phyloP scores from a whole-genome alignment of 441 rosid genomes.

The Melastoma candidum region DNA sequence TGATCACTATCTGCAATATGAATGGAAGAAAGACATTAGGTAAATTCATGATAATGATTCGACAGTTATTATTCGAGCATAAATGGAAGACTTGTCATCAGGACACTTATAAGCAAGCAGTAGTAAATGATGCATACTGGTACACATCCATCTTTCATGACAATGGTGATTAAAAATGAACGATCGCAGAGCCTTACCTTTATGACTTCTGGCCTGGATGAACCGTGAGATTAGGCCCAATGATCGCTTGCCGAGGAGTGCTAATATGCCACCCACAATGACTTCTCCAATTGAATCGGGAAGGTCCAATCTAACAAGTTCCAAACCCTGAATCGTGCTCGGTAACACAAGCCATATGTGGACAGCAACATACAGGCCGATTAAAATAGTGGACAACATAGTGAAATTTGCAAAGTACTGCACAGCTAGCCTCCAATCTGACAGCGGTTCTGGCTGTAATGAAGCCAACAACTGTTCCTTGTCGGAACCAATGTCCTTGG shows the following conservation, averaged over 20 bases:
- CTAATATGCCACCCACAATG: conserved; percentile 67
- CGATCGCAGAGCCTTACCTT: conserved; percentile 30
- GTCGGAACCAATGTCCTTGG: conserved; percentile 63
- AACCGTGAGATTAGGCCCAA: conserved; percentile 61
- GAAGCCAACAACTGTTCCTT: conserved; percentile 84
- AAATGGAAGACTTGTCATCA: no score
- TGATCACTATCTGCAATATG: conserved; percentile 65
- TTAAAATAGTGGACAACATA: conserved; percentile 53
- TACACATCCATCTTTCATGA: no score
- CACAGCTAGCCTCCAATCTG: conserved; percentile 75
- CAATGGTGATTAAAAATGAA: no score
- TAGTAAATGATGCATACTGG: no score
- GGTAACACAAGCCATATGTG: conserved; percentile 64
- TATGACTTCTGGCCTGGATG: conserved; percentile 76
- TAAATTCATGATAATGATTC: no score
- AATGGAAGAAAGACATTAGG: conserved; percentile 1
- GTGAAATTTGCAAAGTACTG: conserved; percentile 83
- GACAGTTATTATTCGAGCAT: no score
- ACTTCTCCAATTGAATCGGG: conserved; percentile 96
- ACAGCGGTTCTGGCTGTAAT: conserved; percentile 68
- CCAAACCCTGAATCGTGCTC: conserved; percentile 72
- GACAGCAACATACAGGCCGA: conserved; percentile 57
- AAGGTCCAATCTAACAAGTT: conserved; percentile 85
- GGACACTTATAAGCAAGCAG: no score
- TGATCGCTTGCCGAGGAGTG: conserved; percentile 74